These are phyloP conservation scores for Potentilla sterilis DNA, from an alignment of 306 rosid species.

Conservation along the genomic window DNA sequence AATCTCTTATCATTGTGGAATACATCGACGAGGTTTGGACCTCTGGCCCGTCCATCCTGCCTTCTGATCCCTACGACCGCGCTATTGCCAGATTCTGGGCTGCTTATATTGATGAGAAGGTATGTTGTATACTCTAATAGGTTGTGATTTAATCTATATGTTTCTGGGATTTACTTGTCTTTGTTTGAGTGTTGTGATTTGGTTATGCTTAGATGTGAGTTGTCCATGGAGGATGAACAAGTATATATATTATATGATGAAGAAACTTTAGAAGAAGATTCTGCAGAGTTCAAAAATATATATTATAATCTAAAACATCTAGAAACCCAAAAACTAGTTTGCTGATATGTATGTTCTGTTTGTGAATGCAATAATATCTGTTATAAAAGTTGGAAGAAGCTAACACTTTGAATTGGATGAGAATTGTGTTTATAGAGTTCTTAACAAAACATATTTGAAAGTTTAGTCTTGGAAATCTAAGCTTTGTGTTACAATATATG, in stretches of 20 bases:
- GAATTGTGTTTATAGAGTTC: neutral
- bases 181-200: neutral
- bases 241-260: too few species aligned
- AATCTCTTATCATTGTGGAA: slow-evolving; percentile 51
- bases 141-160: neutral
- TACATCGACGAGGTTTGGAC: slow-evolving; percentile 58
- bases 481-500: too few species aligned
- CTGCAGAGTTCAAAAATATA: too few species aligned
- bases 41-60: slow-evolving; percentile 42
- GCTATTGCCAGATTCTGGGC: slow-evolving; percentile 68
- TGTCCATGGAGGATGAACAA: neutral
- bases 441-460: neutral
- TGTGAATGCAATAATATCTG: neutral
- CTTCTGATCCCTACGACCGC: slow-evolving; percentile 51
- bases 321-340: neutral
- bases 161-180: neutral
- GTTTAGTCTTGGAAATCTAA: too few species aligned
- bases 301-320: too few species aligned
- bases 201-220: neutral
- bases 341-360: neutral
- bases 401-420: neutral
- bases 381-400: neutral
- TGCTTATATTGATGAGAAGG: slow-evolving; percentile 50
- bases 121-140: neutral
- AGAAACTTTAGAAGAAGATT: too few species aligned